Percentiles rank a stretch among this genome's conserved stretches.
Conservation (phyloP, 192 early-diverging fungal species). For the Backusella morwellensis region DNA sequence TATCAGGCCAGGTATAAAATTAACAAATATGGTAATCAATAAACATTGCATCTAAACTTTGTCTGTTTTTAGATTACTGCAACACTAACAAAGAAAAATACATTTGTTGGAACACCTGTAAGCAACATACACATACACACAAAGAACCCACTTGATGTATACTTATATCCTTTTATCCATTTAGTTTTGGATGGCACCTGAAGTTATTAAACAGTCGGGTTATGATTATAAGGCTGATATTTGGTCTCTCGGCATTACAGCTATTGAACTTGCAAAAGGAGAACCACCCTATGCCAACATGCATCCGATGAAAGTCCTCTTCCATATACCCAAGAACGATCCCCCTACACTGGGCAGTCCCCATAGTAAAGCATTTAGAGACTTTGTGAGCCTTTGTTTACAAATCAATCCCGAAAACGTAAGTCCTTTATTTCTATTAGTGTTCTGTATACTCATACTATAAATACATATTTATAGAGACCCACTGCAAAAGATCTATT, state of each 20-base stretch:
- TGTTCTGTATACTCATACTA: background rate
- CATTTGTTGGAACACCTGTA: slow-evolving; percentile 96
- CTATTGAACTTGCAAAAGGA: slow-evolving; percentile 93
- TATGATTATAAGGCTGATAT: slow-evolving; percentile 98
- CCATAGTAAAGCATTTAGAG: slow-evolving; percentile 83
- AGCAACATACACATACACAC: background rate
- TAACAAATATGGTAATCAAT: slow-evolving; percentile 7
- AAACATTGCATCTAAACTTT: background rate
- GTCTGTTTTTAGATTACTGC: slow-evolving; percentile 58
- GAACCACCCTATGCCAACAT: slow-evolving; percentile 91
- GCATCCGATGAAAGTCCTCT: slow-evolving; percentile 94
- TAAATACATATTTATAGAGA: slow-evolving; percentile 46
- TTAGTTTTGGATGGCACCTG: slow-evolving; percentile 90
- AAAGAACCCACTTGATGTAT: no score
- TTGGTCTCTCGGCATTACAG: slow-evolving; percentile 97
- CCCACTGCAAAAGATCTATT: slow-evolving; percentile 87
- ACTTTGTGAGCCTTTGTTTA: slow-evolving; percentile 85
- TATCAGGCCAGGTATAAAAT: slow-evolving; percentile 82
- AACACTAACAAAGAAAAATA: slow-evolving; percentile 92
- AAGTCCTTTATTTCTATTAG: slow-evolving; percentile 16
- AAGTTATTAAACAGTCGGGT: slow-evolving; percentile 92
- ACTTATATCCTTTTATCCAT: background rate
- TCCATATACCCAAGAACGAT: slow-evolving; percentile 88
- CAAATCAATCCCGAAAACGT: slow-evolving; percentile 81
- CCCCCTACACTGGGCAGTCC: slow-evolving; percentile 78